Evolutionary conservation across 2,329 filamentous ascomycete genomes (phyloP).

Genomic region (Hypoxylon sp.): DNA sequence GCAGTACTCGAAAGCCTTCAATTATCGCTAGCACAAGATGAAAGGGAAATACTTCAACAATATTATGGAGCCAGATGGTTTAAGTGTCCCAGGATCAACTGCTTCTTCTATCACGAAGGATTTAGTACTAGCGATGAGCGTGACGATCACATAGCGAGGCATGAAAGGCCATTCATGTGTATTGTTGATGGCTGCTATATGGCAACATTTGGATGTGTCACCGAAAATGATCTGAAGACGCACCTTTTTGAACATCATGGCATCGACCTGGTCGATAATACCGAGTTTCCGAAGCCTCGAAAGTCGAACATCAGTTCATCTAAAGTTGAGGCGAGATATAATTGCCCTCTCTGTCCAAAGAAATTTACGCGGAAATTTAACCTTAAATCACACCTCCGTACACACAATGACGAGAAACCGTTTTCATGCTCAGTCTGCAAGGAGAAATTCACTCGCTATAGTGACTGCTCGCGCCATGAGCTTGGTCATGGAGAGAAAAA

Average conservation of each 20-base stretch:
- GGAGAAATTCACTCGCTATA: conserved; percentile 39
- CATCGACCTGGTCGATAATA: conserved; percentile 36
- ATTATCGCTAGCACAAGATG: conserved; percentile 34
- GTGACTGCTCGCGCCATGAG: conserved; percentile 45
- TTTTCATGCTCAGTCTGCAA: conserved; percentile 42
- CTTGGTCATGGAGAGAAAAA: conserved; percentile 42
- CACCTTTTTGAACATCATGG: conserved; percentile 50
- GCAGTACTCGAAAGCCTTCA: conserved; percentile 48
- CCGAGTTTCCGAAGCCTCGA: conserved; percentile 42
- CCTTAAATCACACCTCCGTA: conserved; percentile 43
- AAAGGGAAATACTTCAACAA: conserved; percentile 49
- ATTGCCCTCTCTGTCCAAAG: conserved; percentile 43
- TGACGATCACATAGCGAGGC: conserved; percentile 55
- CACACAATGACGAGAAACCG: conserved; percentile 43
- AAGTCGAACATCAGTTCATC: conserved; percentile 15
- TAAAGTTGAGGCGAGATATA: conserved; percentile 24
- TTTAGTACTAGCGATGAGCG: conserved; percentile 53
- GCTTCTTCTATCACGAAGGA: conserved; percentile 58
- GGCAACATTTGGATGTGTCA: conserved; percentile 54
- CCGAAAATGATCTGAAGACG: conserved; percentile 55
- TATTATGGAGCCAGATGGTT: conserved; percentile 41
- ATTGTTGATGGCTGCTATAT: conserved; percentile 53
- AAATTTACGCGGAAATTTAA: conserved; percentile 46
- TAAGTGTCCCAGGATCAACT: conserved; percentile 53
- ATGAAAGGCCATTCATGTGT: conserved; percentile 57